Base-by-base conservation (phyloP, 176 grass and related monocot genomes). In the Metroxylon sagu region DNA sequence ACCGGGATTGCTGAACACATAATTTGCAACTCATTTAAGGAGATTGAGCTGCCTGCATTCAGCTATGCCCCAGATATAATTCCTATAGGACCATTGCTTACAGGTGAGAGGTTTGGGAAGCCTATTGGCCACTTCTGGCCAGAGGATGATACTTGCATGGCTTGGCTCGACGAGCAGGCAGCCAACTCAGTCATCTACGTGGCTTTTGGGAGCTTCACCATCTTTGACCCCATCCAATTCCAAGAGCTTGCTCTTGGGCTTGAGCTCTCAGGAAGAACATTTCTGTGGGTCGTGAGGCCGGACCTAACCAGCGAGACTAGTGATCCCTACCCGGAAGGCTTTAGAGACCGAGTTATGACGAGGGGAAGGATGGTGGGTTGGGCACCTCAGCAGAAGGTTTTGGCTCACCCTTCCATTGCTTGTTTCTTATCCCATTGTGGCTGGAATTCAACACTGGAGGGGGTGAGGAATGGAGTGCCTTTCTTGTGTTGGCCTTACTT, bases 381-480 rank as follows among this genome's bases (percentile, higher is more conserved):
- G 74, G 70, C 74, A 1, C 70, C 78, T 3, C 79, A 87, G 62
- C 78, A 79, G 25, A 27, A 71, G 55, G 68, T 71, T n/a, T 48
- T 71, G 55, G 71, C 75, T 25, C 84, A 87, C 64, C 71, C 4
- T 0, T 27, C 84, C 3, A 25, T 79, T 49, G 56, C 65, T 5
- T 82, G 84, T 25, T 83, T 87, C 59, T 14, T 87, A 57, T 79
- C 84, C 0, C 84, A 87, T 58, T 87, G 79, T 0, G 79, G 84
- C 21, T 86, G 78, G 78, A 86, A 86, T 59, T 86, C 78, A 0
- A 74, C 76, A 6, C 76, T 89, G 67, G 85, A 89, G 35, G 85
- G 50, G 14, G 15, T 67, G 56, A 15, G 52, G 60, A 74, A 80
- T 26, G 74, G 56, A 25, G 28, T 73, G 7, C 56, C 63, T 43